Conservation (phyloP, 805 yeast genomes). For the Myxozyma neglecta region DNA sequence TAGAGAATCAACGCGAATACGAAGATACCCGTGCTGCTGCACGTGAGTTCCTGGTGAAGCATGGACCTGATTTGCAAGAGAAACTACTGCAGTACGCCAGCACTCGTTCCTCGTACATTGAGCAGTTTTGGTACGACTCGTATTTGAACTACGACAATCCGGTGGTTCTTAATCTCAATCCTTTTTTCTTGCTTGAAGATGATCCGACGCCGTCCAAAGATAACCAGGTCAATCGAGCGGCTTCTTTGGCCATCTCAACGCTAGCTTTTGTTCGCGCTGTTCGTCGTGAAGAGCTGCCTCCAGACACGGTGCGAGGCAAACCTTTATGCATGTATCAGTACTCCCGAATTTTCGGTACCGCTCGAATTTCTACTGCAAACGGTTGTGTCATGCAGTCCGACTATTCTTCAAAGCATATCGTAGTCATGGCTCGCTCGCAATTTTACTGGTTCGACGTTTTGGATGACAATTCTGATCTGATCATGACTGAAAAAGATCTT, state of each 20-base stretch:
- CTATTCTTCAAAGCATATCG: constrained; percentile 70
- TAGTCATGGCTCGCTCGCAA: constrained; percentile 80
- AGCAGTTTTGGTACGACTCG: constrained; percentile 93
- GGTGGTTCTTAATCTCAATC: constrained; percentile 87
- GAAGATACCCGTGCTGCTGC: constrained; percentile 60
- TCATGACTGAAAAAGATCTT: constrained; percentile 73
- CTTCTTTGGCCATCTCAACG: constrained; percentile 72
- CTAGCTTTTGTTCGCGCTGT: constrained; percentile 78
- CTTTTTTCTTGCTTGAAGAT: constrained; percentile 85
- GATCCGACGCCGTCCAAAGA: constrained; percentile 71
- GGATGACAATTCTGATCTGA: constrained; percentile 67
- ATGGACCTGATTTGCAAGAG: constrained; percentile 60
- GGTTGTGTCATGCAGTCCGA: constrained; percentile 89
- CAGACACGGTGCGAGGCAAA: constrained; percentile 64
- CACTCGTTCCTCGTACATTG: constrained; percentile 75
- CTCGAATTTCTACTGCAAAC: constrained; percentile 76
- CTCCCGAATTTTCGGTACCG: constrained; percentile 79
- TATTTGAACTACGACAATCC: constrained; percentile 76
- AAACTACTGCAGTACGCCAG: constrained; percentile 62
- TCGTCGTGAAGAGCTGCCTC: constrained; percentile 69
- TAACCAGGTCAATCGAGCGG: constrained; percentile 76
- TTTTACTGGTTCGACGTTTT: constrained; percentile 94
- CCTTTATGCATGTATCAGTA: constrained; percentile 91
- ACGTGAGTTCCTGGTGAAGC: constrained; percentile 52
- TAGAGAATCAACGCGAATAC: constrained; percentile 77